Percentiles rank a stretch among this genome's conserved stretches.
These are phyloP conservation scores for Bruguiera sexangula DNA, from an alignment of 345 rosid genomes.

Conservation along the genomic window DNA sequence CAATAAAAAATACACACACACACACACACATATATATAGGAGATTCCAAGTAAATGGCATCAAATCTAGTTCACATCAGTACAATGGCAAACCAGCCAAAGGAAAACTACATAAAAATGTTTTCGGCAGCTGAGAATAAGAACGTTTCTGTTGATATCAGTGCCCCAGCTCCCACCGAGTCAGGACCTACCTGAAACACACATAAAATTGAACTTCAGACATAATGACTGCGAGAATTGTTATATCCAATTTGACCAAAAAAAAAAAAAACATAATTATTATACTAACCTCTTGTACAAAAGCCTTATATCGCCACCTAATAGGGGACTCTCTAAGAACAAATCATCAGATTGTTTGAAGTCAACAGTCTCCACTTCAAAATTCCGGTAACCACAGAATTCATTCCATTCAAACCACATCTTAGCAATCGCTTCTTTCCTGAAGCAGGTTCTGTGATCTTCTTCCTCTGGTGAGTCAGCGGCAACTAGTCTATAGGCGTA, in stretches of 20 bases:
- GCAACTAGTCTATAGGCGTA: conserved; percentile 67
- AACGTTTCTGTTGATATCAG: no score
- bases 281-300: conserved; percentile 67
- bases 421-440: conserved; percentile 77
- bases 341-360: conserved; percentile 53
- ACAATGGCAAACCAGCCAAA: no score
- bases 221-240: no score
- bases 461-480: conserved; percentile 77
- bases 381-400: conserved; percentile 47
- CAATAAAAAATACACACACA: no score
- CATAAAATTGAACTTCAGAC: no score
- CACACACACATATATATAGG: no score
- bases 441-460: conserved; percentile 54
- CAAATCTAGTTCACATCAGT: no score
- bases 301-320: conserved; percentile 55
- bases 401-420: conserved; percentile 96
- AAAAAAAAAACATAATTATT: neutral
- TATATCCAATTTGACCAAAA: neutral
- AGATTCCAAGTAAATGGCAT: no score
- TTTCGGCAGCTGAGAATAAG: no score
- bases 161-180: no score
- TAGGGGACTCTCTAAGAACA: conserved; percentile 54
- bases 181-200: no score
- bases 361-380: conserved; percentile 50
- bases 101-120: no score